Base-by-base conservation (phyloP, 805 yeast species). In the Wickerhamiella sergipiensis region DNA sequence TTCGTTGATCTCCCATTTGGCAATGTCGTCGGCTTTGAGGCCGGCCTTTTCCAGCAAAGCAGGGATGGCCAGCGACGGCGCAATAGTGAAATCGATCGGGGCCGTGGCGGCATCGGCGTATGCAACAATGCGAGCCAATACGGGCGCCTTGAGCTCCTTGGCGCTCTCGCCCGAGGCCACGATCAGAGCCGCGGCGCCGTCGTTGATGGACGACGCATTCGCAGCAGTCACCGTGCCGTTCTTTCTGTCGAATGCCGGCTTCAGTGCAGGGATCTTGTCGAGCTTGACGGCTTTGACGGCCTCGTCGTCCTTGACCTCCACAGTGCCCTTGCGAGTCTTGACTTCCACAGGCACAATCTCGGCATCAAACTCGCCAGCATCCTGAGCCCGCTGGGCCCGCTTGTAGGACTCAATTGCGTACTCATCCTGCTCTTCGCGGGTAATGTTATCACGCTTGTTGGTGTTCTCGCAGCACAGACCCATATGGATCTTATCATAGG, bases 171-270 rank as follows among this genome's bases (percentile, higher is more conserved):
- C 95, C 50, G 94, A 82, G 49, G 88, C 90, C 59, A 89, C 72
- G 24, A 90, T 75, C 42, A 90, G 73, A 45, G 96, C 96, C 52
- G 97, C 94, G 65, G 88, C 97, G 70, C 97, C 97, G 66, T 89
- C 97, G 67, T 87, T 89, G 61, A 89, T 74, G 63, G 90, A 85
- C 36, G 95, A 86, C 29, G 97, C 95, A 64, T 89, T 89, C 58
- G 95, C 95, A 29, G 95, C 96, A 42, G 97, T 89, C 52, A 89
- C 95, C 29, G 96, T 85, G 65, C 97, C 97, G 61, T 85, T 90
- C 69, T 79, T 82, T 29, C 33, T 29, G 67, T 83, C 84, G 77
- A 89, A 89, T 22, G 85, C 96, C 46, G 97, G 83, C 72, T 94
- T 79, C 24, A 95, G 92, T 50, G 79, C 54, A 64, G 75, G 78